Evolutionary conservation across 495 filamentous ascomycete genomes (phyloP), one percentile per base, ranked within the genome.

Genomic region (Durotheca rogersii): DNA sequence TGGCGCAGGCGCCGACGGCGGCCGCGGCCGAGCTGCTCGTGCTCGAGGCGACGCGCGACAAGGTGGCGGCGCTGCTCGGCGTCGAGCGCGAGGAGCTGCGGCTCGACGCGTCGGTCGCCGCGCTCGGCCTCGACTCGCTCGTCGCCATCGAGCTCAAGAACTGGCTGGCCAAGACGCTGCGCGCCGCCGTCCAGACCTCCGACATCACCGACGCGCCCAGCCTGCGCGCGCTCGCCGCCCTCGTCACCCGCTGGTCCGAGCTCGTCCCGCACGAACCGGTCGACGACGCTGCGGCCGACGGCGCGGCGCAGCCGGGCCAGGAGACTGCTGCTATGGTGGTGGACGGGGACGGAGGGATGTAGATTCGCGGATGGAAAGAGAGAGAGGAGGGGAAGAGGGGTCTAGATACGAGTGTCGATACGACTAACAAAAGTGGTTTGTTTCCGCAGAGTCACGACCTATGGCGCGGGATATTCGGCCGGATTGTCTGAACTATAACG

Each of bases 171-270:
- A 31, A 47, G 20, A 51, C 41, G 18, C 43, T 60, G 33, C 27
- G 32, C 16, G 37, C 40, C 15, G 10, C 40, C 2, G 11, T 60
- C 17, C 57, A 60, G 20, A 51, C 46, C 10, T 37, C 45, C 12
- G 57, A 60, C 30, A 41, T 60, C 6, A 16, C 29, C 1, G 36
- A 46, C n/a, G 14, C 57, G 3, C 11, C 46, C 2, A 59, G 40
- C 12, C 41, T 59, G 10, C 1, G 11, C 15, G 29, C 37, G 10
- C 20, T 59, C 10, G 27, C 49, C 5, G 20, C 19, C 23, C 23
- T 27, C 4, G 23, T 27, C 23, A 27, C 23, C 9, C 23, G 9
- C 4, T 27, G 23, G 23, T 27, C 23, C 23, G 23, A 27, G 4
- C 23, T 27, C 4, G 23, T 27, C 4, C 4, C 4, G 23, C n/a